Evolutionary conservation across 257 asterid species (phyloP).

Genomic region (Jasminum sambac): DNA sequence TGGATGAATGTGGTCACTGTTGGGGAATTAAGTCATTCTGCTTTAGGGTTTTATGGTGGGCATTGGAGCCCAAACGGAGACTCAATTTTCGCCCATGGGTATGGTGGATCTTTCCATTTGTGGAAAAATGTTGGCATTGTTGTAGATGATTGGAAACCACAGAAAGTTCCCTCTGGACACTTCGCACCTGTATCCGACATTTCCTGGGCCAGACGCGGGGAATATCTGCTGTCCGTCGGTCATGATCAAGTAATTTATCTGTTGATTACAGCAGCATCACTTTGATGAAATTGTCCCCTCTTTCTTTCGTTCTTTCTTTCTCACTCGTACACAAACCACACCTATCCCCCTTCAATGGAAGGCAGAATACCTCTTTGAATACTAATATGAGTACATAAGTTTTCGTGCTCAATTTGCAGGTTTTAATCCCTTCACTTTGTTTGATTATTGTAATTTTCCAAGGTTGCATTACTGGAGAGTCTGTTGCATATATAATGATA

Average conservation of each 20-base stretch:
- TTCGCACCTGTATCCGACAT: constrained; percentile 86
- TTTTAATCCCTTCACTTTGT: not conserved
- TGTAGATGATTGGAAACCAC: constrained; percentile 91
- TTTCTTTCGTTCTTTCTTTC: not conserved
- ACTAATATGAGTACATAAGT: not conserved
- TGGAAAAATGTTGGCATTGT: constrained; percentile 81
- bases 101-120: constrained; percentile 91
- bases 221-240: constrained; percentile 82
- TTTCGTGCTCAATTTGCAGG: not conserved
- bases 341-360: not conserved
- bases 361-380: not conserved
- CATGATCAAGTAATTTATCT: constrained; percentile 80
- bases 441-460: not conserved
- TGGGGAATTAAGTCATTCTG: constrained; percentile 93
- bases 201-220: constrained; percentile 81
- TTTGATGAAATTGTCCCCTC: not conserved
- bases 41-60: constrained; percentile 95
- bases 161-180: constrained; percentile 96
- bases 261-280: constrained; percentile 7
- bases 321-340: not conserved
- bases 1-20: constrained; percentile 98
- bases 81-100: constrained; percentile 89
- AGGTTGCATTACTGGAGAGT: not conserved
- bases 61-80: constrained; percentile 83
- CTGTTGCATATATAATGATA: not conserved